Base-by-base conservation (phyloP, 83 land plant genomes). In the Diphasiastrum complanatum region DNA sequence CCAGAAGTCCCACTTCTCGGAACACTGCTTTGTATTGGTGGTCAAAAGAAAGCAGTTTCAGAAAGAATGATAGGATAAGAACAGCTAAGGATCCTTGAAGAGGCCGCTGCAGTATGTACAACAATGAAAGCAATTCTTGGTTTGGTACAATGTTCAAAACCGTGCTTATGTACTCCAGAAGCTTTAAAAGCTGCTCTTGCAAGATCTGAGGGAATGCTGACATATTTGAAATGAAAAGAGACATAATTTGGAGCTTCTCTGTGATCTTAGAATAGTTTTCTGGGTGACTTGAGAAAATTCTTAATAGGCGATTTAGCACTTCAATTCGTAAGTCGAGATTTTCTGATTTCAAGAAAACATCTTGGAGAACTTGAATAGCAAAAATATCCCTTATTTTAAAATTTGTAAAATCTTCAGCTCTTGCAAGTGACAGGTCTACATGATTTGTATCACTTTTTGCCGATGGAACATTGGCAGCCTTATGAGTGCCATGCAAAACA, bases 1-100 rank as follows among this genome's bases (percentile, higher is more conserved):
- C 99, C 67, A 90, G 51, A 49, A 91, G 83, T 43, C 99, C 99
- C 53, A 90, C 97, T 72, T 95, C 99, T 58, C 99, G 66, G n/a
- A 95, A 70, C 20, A 90, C 82, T 60, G 84, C 90, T 70, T 90
- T 91, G 68, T 95, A 95, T 61, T 95, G 87, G 51, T 82, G 83
- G 65, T 95, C 99, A 76, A 95, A 95, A n/a, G 99, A 90, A 41
- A 95, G 59, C 6, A 95, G 85, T 62, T 95, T 95, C 22, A 83
- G 86, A 74, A 95, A 90, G 49, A 95, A 95, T 2, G 90, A 77
- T 50, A 95, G 79, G 29, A 95, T 87, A 16, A 75, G 77, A 41
- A 72, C 75, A 71, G 82, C 76, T 32, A 90, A 51, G 36, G 69
- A 71, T 19, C 83, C 68, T 8, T 81, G 63, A 30, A 90, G 71